Evolutionary conservation across 139 green algal genomes (phyloP).

Genomic region (Chlamydomonas eustigma): DNA sequence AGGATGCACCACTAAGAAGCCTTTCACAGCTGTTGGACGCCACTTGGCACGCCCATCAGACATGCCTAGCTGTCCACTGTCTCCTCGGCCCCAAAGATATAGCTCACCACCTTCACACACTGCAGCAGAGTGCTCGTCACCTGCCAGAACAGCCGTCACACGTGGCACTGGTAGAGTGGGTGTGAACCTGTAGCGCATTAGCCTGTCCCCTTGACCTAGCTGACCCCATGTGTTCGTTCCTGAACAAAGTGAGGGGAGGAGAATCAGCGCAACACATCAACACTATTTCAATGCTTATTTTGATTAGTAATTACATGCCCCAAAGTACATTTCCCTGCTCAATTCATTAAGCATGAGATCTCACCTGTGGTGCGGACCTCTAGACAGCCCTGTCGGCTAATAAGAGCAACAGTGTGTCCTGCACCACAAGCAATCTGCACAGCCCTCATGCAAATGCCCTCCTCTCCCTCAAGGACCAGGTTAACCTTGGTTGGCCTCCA

Average conservation of each 20-base stretch:
- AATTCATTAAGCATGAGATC: no score
- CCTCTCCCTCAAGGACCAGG: constrained; percentile 23
- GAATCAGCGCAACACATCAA: no score
- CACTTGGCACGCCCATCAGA: constrained; percentile 51
- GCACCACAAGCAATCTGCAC: constrained; percentile 61
- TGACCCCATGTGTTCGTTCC: constrained; percentile 74
- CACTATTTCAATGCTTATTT: no score
- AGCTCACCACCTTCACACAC: constrained; percentile 51
- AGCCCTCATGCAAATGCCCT: constrained; percentile 37
- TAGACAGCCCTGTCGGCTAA: constrained; percentile 39
- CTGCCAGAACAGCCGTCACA: constrained; percentile 54
- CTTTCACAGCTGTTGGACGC: constrained; percentile 41
- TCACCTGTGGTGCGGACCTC: constrained; percentile 46
- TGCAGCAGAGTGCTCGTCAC: constrained; percentile 63
- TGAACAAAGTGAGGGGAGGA: no score
- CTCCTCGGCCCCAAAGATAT: constrained; percentile 74
- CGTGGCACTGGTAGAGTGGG: constrained; percentile 18
- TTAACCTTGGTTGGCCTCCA: constrained; percentile 23
- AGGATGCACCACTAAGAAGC: constrained; percentile 62
- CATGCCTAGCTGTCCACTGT: constrained; percentile 74
- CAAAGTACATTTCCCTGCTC: no score
- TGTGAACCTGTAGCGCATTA: constrained; percentile 36
- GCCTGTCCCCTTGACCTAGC: constrained; percentile 60
- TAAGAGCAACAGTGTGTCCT: constrained; percentile 54
- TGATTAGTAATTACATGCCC: no score